A percentile compares a stretch with the other conserved stretches of the same genome.
These are phyloP conservation scores for Trametes cingulata DNA, from an alignment of 768 basidiomycete genomes.

Conservation along the genomic window DNA sequence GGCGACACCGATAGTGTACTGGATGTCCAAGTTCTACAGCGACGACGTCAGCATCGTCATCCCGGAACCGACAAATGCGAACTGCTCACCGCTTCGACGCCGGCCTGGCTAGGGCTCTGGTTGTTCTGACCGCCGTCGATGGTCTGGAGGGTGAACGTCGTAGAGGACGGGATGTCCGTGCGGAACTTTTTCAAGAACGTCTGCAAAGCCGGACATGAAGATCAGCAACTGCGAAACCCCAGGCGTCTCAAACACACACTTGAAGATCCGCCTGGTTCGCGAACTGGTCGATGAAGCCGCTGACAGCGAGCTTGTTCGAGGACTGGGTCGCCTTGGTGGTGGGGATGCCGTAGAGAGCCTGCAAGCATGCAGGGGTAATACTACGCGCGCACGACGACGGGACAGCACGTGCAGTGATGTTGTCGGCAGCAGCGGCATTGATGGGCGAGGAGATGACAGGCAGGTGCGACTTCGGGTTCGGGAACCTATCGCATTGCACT, in stretches of 20 bases:
- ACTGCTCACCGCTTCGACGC: constrained; percentile 55
- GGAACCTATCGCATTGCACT: constrained; percentile 12
- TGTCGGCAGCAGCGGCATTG: constrained; percentile 21
- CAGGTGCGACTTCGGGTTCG: constrained; percentile 10
- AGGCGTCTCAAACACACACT: constrained; percentile 31
- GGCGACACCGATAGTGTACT: constrained; percentile 32
- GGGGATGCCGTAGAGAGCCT: constrained; percentile 33
- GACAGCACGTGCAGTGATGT: constrained; percentile 7
- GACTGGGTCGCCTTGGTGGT: constrained; percentile 25
- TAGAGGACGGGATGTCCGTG: constrained; percentile 22
- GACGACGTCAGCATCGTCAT: background rate
- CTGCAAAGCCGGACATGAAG: constrained; percentile 37
- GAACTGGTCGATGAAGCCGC: constrained; percentile 36
- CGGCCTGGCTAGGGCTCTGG: constrained; percentile 42
- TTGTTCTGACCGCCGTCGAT: constrained; percentile 61
- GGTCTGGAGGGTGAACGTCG: constrained; percentile 21
- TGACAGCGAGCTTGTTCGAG: constrained; percentile 34
- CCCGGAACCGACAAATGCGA: background rate
- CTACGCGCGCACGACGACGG: constrained; percentile 26
- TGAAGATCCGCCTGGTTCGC: constrained; percentile 33
- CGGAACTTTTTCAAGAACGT: constrained; percentile 40
- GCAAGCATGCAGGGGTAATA: constrained; percentile 35
- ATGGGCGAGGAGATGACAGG: constrained; percentile 7
- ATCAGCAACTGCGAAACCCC: background rate
- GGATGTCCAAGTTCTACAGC: constrained; percentile 29